Percentiles rank a stretch among this genome's conserved stretches.
Conservation (phyloP, 1,284 basidiomycete species). For the Leccinum pallidistipes region DNA sequence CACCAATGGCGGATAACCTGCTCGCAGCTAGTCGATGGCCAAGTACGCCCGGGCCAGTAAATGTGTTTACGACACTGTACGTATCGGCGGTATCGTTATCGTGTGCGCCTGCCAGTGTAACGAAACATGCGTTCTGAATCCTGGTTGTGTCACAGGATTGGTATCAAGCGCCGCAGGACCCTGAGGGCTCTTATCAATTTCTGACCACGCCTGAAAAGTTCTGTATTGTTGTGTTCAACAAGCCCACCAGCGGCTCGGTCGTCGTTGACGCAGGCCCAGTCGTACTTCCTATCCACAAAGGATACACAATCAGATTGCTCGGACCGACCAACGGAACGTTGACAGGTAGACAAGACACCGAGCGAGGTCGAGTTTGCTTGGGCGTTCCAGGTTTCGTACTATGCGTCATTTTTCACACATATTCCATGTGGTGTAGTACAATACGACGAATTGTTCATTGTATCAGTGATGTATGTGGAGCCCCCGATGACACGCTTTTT, state of each 20-base stretch:
- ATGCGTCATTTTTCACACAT: not conserved
- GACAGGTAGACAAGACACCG: conserved; percentile 7
- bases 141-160: conserved; percentile 34
- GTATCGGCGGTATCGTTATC: conserved; percentile 13
- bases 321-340: conserved; percentile 25
- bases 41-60: conserved; percentile 40
- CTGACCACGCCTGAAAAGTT: conserved; percentile 50
- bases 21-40: conserved; percentile 47
- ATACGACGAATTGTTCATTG: not conserved
- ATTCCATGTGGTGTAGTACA: not conserved
- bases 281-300: conserved; percentile 43
- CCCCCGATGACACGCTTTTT: not conserved
- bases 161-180: conserved; percentile 42
- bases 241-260: conserved; percentile 37
- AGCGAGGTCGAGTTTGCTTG: conserved; percentile 41
- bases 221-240: conserved; percentile 49
- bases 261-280: conserved; percentile 39
- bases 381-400: conserved; percentile 44
- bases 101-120: not conserved
- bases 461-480: not conserved
- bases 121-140: not conserved
- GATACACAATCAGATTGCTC: conserved; percentile 46
- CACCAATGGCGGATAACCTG: conserved; percentile 44
- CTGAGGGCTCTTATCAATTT: conserved; percentile 46
- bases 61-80: conserved; percentile 53